Percentiles rank a stretch among this genome's conserved stretches.
Evolutionary conservation across 257 asterid species (phyloP).

Genomic region (Ligustrum vulgare): DNA sequence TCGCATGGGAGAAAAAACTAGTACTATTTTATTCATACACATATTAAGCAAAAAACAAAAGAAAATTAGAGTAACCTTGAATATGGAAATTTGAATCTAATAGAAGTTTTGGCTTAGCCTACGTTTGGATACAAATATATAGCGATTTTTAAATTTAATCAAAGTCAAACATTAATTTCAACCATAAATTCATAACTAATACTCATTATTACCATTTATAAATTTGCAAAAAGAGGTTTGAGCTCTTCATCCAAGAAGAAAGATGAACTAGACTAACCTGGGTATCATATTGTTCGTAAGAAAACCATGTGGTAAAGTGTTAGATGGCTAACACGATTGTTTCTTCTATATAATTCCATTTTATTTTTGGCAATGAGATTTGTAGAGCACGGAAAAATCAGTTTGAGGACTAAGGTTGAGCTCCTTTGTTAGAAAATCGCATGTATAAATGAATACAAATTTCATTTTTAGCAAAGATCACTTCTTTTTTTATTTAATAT

Average conservation of each 20-base stretch:
- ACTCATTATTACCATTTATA: no score
- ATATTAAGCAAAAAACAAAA: neutral
- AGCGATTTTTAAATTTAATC: no score
- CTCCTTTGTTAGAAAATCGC: neutral
- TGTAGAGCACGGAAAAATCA: neutral
- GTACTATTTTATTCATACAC: neutral
- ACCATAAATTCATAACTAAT: no score
- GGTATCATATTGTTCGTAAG: neutral
- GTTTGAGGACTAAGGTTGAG: neutral
- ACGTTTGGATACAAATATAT: neutral
- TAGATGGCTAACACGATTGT: neutral
- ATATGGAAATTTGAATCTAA: no score
- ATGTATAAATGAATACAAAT: neutral
- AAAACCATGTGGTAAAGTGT: neutral
- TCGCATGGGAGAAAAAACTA: no score
- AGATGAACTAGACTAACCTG: neutral
- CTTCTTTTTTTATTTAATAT: constrained; percentile 4
- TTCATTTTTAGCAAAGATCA: constrained; percentile 9
- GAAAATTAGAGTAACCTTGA: neutral
- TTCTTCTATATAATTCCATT: neutral
- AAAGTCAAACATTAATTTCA: no score
- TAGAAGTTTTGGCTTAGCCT: no score
- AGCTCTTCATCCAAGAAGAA: neutral
- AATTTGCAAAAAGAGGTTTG: no score
- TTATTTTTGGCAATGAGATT: neutral